phyloP scores from a whole-genome alignment of 1,139 yeast species.

The Suhomyces bolitotheri region DNA sequence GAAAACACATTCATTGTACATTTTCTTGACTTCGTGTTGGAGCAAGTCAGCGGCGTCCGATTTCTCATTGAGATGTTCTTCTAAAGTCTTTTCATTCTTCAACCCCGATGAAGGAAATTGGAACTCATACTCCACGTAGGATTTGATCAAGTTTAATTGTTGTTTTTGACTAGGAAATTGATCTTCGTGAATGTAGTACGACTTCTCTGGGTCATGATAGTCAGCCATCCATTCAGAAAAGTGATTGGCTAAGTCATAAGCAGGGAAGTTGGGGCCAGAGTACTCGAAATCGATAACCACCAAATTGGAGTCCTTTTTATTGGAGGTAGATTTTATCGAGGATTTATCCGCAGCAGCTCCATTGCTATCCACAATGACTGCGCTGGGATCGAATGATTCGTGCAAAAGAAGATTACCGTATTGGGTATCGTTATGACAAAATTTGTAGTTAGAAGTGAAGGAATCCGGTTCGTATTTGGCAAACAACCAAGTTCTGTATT shows the following conservation, averaged over 20 bases:
- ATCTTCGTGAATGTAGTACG: slow-evolving; percentile 57
- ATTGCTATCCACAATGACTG: slow-evolving; percentile 30
- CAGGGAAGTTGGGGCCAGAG: slow-evolving; percentile 90
- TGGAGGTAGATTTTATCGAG: slow-evolving; percentile 26
- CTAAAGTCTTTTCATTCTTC: slow-evolving; percentile 18
- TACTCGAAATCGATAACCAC: slow-evolving; percentile 97
- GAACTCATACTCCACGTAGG: slow-evolving; percentile 64
- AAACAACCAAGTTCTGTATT: slow-evolving; percentile 65
- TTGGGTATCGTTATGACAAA: slow-evolving; percentile 95
- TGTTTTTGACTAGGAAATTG: slow-evolving; percentile 68
- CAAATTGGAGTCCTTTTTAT: slow-evolving; percentile 62
- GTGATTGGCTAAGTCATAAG: slow-evolving; percentile 88
- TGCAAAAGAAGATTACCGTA: slow-evolving; percentile 81
- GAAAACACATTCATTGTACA: slow-evolving; percentile 63
- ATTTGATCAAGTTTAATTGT: slow-evolving; percentile 67
- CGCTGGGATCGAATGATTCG: slow-evolving; percentile 35
- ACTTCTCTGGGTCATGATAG: slow-evolving; percentile 66
- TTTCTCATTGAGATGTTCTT: slow-evolving; percentile 16
- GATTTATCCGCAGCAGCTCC: slow-evolving; percentile 17
- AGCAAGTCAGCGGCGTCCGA: slow-evolving; percentile 29
- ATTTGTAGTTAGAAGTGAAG: slow-evolving; percentile 56
- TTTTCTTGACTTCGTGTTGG: slow-evolving; percentile 55
- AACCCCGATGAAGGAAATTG: slow-evolving; percentile 40
- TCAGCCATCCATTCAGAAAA: slow-evolving; percentile 95
- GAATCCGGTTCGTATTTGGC: slow-evolving; percentile 48